Conservation (phyloP, 371 early-diverging fungal species). For the Gilbertella persicaria region DNA sequence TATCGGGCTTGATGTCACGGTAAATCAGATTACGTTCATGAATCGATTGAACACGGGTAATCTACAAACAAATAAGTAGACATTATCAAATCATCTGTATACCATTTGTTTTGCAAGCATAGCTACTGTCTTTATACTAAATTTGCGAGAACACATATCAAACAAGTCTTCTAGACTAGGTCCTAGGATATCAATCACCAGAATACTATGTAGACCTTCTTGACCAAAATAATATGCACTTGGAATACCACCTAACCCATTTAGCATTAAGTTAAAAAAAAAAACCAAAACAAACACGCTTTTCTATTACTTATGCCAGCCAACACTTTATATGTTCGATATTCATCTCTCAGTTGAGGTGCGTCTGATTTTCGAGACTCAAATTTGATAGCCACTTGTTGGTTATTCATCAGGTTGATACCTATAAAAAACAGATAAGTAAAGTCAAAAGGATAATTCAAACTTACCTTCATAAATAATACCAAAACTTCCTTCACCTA, state of each 20-base stretch:
- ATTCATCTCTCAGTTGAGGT: conserved; percentile 93
- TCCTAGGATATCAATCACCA: conserved; percentile 96
- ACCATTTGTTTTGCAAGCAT: conserved; percentile 97
- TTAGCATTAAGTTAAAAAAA: neutral
- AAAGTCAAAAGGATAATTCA: neutral
- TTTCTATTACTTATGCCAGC: conserved; percentile 73
- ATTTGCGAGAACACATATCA: conserved; percentile 89
- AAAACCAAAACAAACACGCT: too few relatives aligned
- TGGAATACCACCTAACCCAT: conserved; percentile 74
- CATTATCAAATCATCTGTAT: too few relatives aligned
- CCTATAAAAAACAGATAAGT: conserved; percentile 34
- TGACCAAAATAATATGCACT: conserved; percentile 92
- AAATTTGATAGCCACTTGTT: conserved; percentile 92
- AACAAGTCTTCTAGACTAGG: conserved; percentile 95
- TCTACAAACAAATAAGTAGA: conserved; percentile 42
- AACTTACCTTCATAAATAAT: conserved; percentile 92
- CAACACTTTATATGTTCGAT: conserved; percentile 87
- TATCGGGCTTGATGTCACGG: conserved; percentile 99
- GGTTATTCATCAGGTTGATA: conserved; percentile 79
- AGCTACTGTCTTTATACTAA: conserved; percentile 89
- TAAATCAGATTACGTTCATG: conserved; percentile 96
- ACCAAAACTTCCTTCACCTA: conserved; percentile 96
- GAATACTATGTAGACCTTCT: conserved; percentile 92
- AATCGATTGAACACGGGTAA: conserved; percentile 88
- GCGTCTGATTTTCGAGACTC: conserved; percentile 94